These are phyloP conservation scores for Russula brevipes DNA, from an alignment of 768 basidiomycete species.

Conservation along the genomic window DNA sequence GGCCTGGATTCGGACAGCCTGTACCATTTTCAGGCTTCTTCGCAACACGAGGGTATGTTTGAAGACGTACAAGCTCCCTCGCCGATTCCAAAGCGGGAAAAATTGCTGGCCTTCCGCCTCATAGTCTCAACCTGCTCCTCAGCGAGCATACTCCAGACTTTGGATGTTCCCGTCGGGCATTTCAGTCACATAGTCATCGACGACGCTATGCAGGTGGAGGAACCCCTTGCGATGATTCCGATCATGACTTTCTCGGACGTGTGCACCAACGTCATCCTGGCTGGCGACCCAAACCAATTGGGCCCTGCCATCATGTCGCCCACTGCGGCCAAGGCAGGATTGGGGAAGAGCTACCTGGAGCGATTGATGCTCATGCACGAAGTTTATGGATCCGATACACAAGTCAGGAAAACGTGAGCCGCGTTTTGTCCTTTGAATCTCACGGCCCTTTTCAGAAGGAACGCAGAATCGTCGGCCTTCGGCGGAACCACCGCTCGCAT, in stretches of 20 bases:
- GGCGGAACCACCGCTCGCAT: conserved; percentile 23
- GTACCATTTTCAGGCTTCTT: conserved; percentile 50
- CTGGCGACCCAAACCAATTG: conserved; percentile 38
- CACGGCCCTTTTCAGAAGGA: conserved; percentile 4
- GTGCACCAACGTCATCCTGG: conserved; percentile 36
- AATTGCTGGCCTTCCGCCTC: conserved; percentile 42
- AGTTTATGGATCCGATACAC: conserved; percentile 29
- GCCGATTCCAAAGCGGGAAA: conserved; percentile 33
- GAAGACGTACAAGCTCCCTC: conserved; percentile 36
- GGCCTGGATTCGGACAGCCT: conserved; percentile 32
- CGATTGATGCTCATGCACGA: conserved; percentile 33
- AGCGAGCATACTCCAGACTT: conserved; percentile 42
- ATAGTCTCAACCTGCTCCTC: conserved; percentile 56
- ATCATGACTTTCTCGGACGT: conserved; percentile 33
- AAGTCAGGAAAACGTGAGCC: conserved; percentile 33
- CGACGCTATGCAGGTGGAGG: conserved; percentile 59
- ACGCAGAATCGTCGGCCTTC: conserved; percentile 23
- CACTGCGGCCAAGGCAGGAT: conserved; percentile 29
- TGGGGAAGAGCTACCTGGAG: conserved; percentile 35
- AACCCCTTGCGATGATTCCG: conserved; percentile 50
- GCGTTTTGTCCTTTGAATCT: neutral
- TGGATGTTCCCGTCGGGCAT: conserved; percentile 49
- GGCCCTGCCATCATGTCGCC: conserved; percentile 34
- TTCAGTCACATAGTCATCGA: conserved; percentile 60
- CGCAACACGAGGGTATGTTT: conserved; percentile 37